Percentiles rank a stretch among this genome's conserved stretches.
phyloP scores from a whole-genome alignment of 1,284 basidiomycete genomes.

The Rhodotorula sp. region DNA sequence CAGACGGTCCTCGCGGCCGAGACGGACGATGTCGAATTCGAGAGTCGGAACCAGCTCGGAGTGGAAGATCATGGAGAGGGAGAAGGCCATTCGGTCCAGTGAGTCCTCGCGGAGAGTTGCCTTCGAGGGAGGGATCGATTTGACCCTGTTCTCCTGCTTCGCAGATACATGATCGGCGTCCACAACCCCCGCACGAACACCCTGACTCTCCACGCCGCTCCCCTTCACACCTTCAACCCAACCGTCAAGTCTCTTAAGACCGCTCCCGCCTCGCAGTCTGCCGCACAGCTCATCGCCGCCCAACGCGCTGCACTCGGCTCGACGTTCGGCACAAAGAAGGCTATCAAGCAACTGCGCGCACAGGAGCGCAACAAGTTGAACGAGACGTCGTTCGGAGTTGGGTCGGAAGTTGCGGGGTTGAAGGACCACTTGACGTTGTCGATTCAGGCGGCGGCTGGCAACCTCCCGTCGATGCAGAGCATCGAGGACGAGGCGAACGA shows the following conservation, averaged over 20 bases:
- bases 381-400: conserved; percentile 53
- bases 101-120: background rate
- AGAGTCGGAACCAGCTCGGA: conserved; percentile 29
- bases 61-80: conserved; percentile 3
- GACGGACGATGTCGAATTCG: conserved; percentile 35
- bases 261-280: conserved; percentile 21
- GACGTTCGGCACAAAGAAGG: conserved; percentile 89
- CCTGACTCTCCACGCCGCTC: conserved; percentile 65
- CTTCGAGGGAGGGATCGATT: no score
- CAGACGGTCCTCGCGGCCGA: conserved; percentile 30
- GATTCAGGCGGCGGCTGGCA: conserved; percentile 68
- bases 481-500: conserved; percentile 63
- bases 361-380: conserved; percentile 84
- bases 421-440: conserved; percentile 73
- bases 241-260: conserved; percentile 75
- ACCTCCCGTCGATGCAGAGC: conserved; percentile 68
- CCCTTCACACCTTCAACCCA: conserved; percentile 71
- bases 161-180: conserved; percentile 48
- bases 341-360: conserved; percentile 76
- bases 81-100: conserved; percentile 27
- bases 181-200: conserved; percentile 67
- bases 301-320: conserved; percentile 74
- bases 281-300: conserved; percentile 20
- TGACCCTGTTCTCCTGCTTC: background rate
- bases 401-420: conserved; percentile 52